Evolutionary conservation across 768 basidiomycete species (phyloP), one percentile per base, ranked within the genome.

Genomic region (Suillus cothurnatus): DNA sequence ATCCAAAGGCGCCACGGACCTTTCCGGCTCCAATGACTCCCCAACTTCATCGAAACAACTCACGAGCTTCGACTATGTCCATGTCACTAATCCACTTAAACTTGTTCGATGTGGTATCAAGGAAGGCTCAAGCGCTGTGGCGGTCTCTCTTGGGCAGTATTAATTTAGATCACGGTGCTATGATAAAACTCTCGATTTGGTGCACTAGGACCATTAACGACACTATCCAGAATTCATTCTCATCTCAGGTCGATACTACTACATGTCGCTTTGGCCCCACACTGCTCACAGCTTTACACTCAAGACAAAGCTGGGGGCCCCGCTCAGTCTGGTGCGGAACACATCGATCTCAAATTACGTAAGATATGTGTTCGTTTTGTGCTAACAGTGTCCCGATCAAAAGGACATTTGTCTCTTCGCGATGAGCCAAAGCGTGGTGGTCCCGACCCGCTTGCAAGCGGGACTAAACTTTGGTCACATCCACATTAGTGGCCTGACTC

Each of bases 1-100:
- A 49, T 52, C 65, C 65, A 32, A 58, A 62, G 67, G 61, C 61
- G 32, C 31, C 58, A 21, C 58, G 58, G 58, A 59, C 58, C 39
- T 59, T 59, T 41, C 58, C 58, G 58, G 39, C 57, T 39, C 9
- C 17, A 31, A 9, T 55, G 12, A 32, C 53, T 32, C 19, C 19
- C 31, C 31, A 55, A 34, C 53, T 55, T 12, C 52, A 11, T 53
- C 28, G 28, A 28, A 14, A 26, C 14, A n/a, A 14, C 47, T 26
- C 12, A 31, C 28, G 15, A 50, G 6, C 49, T 17, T 50, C 49
- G 11, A 47, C 49, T 49, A 49, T 14, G 26, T 19, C 28, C 28
- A 31, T 34, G 32, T 31, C 26, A 50, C 6, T 12, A 47, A 47
- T 50, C 26, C 3, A 21, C 53, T 55, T n/a, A 14, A 11, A 34